Evolutionary conservation across 192 early-diverging fungal genomes (phyloP), one percentile per base, ranked within the genome.

Genomic region (Funneliformis geosporum): DNA sequence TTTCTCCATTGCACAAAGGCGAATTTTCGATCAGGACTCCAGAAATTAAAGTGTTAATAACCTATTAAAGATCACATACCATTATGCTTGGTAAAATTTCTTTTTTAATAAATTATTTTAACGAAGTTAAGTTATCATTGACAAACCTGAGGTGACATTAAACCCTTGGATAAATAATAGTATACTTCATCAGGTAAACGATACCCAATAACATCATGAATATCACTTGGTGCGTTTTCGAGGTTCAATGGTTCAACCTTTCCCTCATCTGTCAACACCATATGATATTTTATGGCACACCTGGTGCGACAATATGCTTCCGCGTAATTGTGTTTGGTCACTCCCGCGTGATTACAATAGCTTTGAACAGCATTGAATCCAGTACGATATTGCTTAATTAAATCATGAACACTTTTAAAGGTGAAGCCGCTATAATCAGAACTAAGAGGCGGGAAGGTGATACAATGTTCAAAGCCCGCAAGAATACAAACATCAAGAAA

Each of bases 131-230:
- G 47, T 10, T 21, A 10, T 18, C 21, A 43, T 27, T 46, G 21
- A 12, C 61, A 77, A 39, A 62, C 84, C 47, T 88, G 90, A 62
- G 91, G 90, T 10, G 89, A 87, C 27, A 95, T 81, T 16, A 92
- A 65, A 27, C 94, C 92, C 25, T 84, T 89, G 10, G 89, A 89
- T 28, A 95, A 80, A 76, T 91, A 91, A 76, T 90, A 91, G 66
- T 95, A 94, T 10, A 91, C 83, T 38, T 86, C 85, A 50, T 90
- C 88, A 1, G 94, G 94, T 50, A 95, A 86, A 21, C 93, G 87
- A 80, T 91, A 93, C 9, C 94, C 94, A 81, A 95, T 91, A 39
- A 94, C 87, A 65, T 94, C 94, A 74, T 95, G 94, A 69, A 95
- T 87, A 77, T 95, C 94, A 73, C 85, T 91, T 9, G 94, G 94